phyloP scores from a whole-genome alignment of 495 filamentous ascomycete genomes.

The Corynascus novoguineensis region DNA sequence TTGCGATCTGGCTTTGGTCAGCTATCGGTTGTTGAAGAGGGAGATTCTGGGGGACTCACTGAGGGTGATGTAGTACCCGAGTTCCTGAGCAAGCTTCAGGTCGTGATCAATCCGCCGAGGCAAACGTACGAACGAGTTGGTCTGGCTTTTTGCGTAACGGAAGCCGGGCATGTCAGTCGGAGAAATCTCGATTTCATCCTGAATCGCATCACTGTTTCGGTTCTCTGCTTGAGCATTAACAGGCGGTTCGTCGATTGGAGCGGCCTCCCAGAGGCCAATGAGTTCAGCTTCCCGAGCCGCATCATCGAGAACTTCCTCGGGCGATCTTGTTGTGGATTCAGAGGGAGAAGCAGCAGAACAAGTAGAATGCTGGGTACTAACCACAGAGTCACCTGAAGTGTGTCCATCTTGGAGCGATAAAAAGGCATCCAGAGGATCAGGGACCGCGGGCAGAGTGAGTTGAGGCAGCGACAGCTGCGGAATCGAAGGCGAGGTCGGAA shows the following conservation, averaged over 20 bases:
- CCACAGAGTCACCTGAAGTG: constrained; percentile 29
- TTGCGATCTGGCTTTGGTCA: constrained; percentile 16
- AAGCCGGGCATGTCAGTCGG: constrained; percentile 14
- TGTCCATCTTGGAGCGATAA: constrained; percentile 25
- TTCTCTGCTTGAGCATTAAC: constrained; percentile 23
- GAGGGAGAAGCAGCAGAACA: constrained; percentile 1
- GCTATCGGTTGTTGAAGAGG: background rate
- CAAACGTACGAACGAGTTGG: background rate
- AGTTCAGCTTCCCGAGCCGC: constrained; percentile 16
- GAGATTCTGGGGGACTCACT: constrained; percentile 10
- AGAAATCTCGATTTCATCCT: constrained; percentile 1
- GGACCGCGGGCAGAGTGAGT: constrained; percentile 23
- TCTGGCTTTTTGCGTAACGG: constrained; percentile 12
- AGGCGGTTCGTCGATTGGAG: constrained; percentile 8
- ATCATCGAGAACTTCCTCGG: constrained; percentile 5
- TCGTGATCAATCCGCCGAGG: constrained; percentile 17
- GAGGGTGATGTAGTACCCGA: constrained; percentile 14
- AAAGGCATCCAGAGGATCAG: constrained; percentile 24
- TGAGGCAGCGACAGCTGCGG: background rate
- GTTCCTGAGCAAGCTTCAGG: background rate
- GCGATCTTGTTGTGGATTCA: background rate
- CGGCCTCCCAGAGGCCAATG: constrained; percentile 6
- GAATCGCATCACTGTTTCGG: background rate
- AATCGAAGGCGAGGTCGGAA: background rate
- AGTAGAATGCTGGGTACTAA: constrained; percentile 25